A percentile compares a stretch with the other conserved stretches of the same genome.
These are phyloP conservation scores for Dryas drummondii DNA, from an alignment of 306 rosid species.

Conservation along the genomic window DNA sequence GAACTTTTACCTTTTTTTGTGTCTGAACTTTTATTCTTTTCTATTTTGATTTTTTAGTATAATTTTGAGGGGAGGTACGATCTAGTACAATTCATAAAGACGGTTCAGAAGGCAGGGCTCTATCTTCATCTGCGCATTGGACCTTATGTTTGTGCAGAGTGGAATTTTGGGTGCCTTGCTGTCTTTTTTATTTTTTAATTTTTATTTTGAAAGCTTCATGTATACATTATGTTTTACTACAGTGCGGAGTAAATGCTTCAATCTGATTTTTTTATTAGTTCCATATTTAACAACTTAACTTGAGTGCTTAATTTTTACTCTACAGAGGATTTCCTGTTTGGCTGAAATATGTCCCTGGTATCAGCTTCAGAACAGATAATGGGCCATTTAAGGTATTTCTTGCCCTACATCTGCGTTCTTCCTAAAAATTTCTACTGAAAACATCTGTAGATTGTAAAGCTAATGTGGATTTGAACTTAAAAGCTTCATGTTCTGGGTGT, in stretches of 20 bases:
- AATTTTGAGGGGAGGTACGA: conserved; percentile 91
- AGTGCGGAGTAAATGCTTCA: neutral
- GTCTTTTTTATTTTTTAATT: neutral
- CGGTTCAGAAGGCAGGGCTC: conserved; percentile 85
- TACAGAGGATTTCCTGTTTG: conserved; percentile 94
- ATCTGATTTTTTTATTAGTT: neutral
- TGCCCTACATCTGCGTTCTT: conserved; percentile 4
- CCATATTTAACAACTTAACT: neutral
- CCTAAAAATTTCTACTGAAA: neutral
- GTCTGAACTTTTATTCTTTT: neutral
- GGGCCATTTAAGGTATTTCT: conserved; percentile 79
- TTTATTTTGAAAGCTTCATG: conserved; percentile 1
- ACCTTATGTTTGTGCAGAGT: conserved; percentile 94
- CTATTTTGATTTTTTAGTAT: conserved; percentile 52
- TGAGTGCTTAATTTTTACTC: conserved; percentile 26
- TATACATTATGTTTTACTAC: neutral
- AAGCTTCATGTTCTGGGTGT: neutral
- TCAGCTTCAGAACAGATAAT: conserved; percentile 94
- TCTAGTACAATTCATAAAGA: conserved; percentile 81
- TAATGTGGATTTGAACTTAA: conserved; percentile 13
- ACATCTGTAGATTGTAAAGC: neutral
- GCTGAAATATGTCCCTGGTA: conserved; percentile 92
- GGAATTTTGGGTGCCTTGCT: conserved; percentile 88
- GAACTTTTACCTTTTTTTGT: neutral
- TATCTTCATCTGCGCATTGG: conserved; percentile 95